These are phyloP conservation scores for Marasmius fiardii DNA, from an alignment of 1,284 basidiomycete genomes.

Conservation along the genomic window DNA sequence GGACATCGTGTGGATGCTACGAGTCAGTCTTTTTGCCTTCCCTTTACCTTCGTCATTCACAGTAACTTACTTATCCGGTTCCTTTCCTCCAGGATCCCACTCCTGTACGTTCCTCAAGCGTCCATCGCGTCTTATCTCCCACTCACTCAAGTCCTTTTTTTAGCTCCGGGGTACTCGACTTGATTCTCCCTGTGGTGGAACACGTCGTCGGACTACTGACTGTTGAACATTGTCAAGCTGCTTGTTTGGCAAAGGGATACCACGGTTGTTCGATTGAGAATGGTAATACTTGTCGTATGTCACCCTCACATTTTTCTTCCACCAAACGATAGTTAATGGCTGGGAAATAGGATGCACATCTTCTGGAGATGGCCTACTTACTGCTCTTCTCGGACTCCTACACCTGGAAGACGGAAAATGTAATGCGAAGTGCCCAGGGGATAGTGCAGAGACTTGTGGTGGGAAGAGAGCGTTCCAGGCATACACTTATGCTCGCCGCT, in stretches of 20 bases:
- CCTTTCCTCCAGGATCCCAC: neutral
- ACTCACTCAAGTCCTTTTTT: neutral
- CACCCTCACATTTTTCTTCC: neutral
- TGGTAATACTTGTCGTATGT: neutral
- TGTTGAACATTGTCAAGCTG: neutral
- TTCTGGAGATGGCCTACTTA: neutral
- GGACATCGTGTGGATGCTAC: neutral
- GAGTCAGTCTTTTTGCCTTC: neutral
- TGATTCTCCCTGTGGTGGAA: neutral
- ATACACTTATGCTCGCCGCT: neutral
- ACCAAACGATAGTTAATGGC: too few species aligned
- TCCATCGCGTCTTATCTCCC: neutral
- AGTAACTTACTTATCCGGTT: too few species aligned
- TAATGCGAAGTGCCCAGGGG: neutral
- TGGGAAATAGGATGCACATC: neutral
- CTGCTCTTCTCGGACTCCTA: neutral
- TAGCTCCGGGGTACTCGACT: neutral
- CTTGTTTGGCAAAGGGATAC: neutral
- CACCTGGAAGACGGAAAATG: neutral
- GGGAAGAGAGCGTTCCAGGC: neutral
- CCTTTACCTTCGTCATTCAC: too few species aligned
- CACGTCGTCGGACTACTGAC: neutral
- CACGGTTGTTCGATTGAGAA: neutral
- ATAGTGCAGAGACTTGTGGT: neutral
- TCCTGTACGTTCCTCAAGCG: neutral